phyloP scores from a whole-genome alignment of 2,329 filamentous ascomycete genomes.

The Juglanconis juglandina region DNA sequence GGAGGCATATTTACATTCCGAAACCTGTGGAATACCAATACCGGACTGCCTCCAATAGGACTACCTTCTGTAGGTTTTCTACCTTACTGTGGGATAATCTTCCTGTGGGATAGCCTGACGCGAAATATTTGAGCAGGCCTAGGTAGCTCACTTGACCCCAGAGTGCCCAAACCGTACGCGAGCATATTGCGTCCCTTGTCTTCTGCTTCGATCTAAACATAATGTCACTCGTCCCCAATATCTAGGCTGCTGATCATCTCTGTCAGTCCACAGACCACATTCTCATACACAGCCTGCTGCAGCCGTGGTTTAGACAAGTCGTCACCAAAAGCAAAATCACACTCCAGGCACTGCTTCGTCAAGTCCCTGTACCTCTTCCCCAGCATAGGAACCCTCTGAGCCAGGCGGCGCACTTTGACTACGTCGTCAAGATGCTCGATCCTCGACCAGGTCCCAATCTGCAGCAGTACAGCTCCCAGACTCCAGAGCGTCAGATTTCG shows the following conservation, averaged over 20 bases:
- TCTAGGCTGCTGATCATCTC: constrained; percentile 1
- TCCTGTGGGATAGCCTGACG: no score
- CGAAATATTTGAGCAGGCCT: no score
- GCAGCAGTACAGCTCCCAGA: constrained; percentile 12
- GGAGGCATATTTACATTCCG: no score
- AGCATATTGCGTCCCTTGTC: no score
- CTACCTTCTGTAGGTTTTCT: no score
- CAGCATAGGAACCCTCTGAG: not conserved
- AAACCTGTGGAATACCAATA: no score
- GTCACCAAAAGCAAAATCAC: constrained; percentile 17
- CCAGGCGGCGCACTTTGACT: not conserved
- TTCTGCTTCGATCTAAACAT: no score
- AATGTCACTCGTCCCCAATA: constrained; percentile 13
- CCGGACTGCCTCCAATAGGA: no score
- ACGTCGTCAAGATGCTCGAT: constrained; percentile 10
- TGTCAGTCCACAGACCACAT: constrained; percentile 19
- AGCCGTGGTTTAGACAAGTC: constrained; percentile 19
- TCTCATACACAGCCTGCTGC: constrained; percentile 21
- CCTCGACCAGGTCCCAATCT: constrained; percentile 14
- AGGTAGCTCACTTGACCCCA: no score
- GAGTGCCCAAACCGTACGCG: no score
- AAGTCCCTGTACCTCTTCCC: constrained; percentile 14
- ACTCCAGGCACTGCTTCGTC: constrained; percentile 16
- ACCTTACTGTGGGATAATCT: no score
- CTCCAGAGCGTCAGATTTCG: constrained; percentile 18